Evolutionary conservation across 1,284 basidiomycete species (phyloP).

Genomic region (Austroboletus novae-zelandiae): DNA sequence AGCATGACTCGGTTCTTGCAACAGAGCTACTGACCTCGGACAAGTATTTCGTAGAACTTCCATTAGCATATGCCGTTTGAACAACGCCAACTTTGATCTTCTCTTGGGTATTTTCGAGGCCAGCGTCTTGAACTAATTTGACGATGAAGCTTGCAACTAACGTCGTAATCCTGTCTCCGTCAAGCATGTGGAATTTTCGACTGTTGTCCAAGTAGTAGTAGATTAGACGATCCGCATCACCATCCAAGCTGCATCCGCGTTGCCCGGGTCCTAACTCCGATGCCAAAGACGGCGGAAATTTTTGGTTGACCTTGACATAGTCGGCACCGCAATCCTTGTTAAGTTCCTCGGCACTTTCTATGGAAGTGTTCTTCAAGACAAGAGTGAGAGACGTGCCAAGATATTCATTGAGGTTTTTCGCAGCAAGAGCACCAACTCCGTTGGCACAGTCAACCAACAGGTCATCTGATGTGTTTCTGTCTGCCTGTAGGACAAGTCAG

Average conservation of each 20-base stretch:
- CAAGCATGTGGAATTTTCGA: conserved; percentile 85
- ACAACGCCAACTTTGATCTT: conserved; percentile 87
- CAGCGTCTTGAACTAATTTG: conserved; percentile 83
- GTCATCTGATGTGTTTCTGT: conserved; percentile 57
- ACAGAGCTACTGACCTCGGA: conserved; percentile 52
- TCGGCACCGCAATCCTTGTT: conserved; percentile 94
- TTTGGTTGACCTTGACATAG: conserved; percentile 94
- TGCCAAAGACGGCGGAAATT: conserved; percentile 71
- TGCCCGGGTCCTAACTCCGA: conserved; percentile 64
- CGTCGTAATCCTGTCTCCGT: conserved; percentile 98
- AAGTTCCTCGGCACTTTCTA: conserved; percentile 68
- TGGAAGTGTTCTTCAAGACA: conserved; percentile 67
- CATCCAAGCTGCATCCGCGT: conserved; percentile 91
- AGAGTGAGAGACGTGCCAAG: conserved; percentile 57
- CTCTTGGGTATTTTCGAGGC: conserved; percentile 51
- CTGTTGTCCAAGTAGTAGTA: conserved; percentile 88
- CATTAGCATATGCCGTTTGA: conserved; percentile 99
- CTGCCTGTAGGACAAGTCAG: conserved; percentile 43
- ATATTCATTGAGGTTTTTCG: conserved; percentile 54
- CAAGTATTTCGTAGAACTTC: conserved; percentile 93
- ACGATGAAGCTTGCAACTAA: conserved; percentile 93
- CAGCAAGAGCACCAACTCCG: conserved; percentile 86
- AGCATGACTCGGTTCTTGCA: not conserved
- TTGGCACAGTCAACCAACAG: conserved; percentile 96
- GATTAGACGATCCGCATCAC: conserved; percentile 96